phyloP scores from a whole-genome alignment of 1,284 basidiomycete genomes.

The Athelia psychrophila region DNA sequence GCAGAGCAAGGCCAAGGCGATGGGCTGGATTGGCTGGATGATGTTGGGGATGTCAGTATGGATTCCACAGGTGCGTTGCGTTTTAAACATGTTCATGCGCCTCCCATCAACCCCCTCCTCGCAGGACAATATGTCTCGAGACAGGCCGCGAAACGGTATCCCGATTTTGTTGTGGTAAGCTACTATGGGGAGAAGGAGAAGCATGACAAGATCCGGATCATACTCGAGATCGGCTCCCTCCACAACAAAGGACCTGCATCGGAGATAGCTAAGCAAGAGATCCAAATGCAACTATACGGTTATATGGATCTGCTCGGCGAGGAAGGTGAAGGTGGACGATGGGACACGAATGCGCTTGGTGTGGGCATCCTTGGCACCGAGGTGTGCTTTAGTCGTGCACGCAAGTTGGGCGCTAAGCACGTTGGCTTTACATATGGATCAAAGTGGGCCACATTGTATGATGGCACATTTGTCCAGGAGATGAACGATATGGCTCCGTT shows the following conservation, averaged over 20 bases:
- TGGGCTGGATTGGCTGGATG: background rate
- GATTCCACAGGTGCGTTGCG: background rate
- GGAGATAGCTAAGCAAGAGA: background rate
- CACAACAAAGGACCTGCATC: background rate
- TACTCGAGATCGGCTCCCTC: background rate
- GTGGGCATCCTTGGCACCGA: background rate
- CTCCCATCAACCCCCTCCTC: background rate
- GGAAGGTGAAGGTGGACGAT: background rate
- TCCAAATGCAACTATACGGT: background rate
- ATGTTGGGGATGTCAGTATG: background rate
- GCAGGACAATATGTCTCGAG: background rate
- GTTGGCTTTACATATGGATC: background rate
- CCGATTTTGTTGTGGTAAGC: background rate
- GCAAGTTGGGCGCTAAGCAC: background rate
- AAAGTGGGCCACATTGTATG: background rate
- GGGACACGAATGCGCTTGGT: background rate
- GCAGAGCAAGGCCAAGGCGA: no score
- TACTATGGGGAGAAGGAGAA: background rate
- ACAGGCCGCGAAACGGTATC: background rate
- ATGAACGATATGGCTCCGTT: background rate
- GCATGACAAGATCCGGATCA: background rate
- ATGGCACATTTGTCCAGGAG: background rate
- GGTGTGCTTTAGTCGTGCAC: background rate
- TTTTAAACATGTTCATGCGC: background rate
- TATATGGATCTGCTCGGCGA: background rate